Evolutionary conservation across 2,329 filamentous ascomycete genomes (phyloP).

Genomic region (Anthostomella pinea): DNA sequence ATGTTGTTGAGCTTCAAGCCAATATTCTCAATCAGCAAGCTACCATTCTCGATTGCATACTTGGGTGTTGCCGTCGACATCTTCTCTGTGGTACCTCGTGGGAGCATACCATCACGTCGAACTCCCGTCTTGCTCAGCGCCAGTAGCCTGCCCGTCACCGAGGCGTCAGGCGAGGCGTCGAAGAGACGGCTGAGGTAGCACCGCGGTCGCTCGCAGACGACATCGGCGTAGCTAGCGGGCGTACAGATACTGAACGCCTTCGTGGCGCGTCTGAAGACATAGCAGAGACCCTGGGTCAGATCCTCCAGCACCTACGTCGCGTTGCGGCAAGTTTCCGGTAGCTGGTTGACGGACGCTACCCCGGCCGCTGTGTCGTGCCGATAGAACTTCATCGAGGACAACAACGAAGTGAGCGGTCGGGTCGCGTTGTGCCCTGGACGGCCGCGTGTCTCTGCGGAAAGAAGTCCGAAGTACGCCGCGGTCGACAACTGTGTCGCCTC

Average conservation of each 20-base stretch:
- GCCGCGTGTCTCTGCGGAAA: slow-evolving; percentile 69
- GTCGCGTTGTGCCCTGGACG: slow-evolving; percentile 69
- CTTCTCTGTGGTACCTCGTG: too few relatives aligned
- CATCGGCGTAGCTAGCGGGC: slow-evolving; percentile 75
- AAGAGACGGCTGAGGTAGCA: slow-evolving; percentile 58
- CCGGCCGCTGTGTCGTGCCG: too few relatives aligned
- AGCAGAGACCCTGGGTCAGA: slow-evolving; percentile 66
- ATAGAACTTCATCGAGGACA: slow-evolving; percentile 57
- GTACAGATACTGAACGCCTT: slow-evolving; percentile 69
- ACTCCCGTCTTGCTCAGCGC: too few relatives aligned
- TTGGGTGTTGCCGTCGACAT: too few relatives aligned
- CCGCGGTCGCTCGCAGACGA: slow-evolving; percentile 65
- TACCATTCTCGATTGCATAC: too few relatives aligned
- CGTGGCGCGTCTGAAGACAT: slow-evolving; percentile 67
- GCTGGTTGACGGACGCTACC: too few relatives aligned
- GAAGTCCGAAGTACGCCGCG: slow-evolving; percentile 70
- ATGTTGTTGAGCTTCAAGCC: too few relatives aligned
- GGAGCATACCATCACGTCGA: too few relatives aligned
- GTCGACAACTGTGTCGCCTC: slow-evolving; percentile 74
- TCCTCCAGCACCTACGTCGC: slow-evolving; percentile 59
- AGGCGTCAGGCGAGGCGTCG: too few relatives aligned
- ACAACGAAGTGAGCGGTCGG: slow-evolving; percentile 71
- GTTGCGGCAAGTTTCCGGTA: slow-evolving; percentile 26
- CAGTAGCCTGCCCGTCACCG: too few relatives aligned
- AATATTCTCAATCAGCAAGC: too few relatives aligned